These are phyloP conservation scores for Marasmius tenuissimus DNA, from an alignment of 1,284 basidiomycete species.

Conservation along the genomic window DNA sequence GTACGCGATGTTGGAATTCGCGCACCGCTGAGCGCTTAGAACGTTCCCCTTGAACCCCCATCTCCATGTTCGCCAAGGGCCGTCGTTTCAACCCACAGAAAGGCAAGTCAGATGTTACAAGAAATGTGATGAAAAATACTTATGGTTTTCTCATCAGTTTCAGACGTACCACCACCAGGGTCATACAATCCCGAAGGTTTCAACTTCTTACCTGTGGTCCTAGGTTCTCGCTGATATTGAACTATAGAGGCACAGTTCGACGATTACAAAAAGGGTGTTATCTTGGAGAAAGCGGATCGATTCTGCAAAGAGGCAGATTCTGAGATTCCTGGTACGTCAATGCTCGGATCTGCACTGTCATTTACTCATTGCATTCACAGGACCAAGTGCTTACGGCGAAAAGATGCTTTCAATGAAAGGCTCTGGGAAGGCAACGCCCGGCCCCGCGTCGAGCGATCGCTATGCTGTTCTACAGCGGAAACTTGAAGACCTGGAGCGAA, in stretches of 20 bases:
- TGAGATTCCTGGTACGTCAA: conserved; percentile 39
- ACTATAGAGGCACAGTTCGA: conserved; percentile 42
- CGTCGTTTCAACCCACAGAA: neutral
- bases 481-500: conserved; percentile 63
- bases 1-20: too few species aligned
- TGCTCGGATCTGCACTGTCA: neutral
- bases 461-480: conserved; percentile 59
- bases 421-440: conserved; percentile 9
- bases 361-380: conserved; percentile 21
- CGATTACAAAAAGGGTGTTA: conserved; percentile 54
- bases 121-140: neutral
- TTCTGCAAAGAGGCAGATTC: conserved; percentile 43
- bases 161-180: conserved; percentile 2
- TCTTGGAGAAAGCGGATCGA: conserved; percentile 53
- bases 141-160: neutral
- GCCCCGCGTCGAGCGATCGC: conserved; percentile 35
- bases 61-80: too few species aligned
- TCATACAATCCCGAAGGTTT: conserved; percentile 1
- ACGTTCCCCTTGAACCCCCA: too few species aligned
- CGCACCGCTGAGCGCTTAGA: too few species aligned
- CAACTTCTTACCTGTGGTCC: neutral
- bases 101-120: neutral
- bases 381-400: conserved; percentile 34
- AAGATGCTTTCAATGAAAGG: conserved; percentile 15
- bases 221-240: neutral